Base-by-base conservation (phyloP, 163 green algal genomes). In the Scenedesmus sp. region DNA sequence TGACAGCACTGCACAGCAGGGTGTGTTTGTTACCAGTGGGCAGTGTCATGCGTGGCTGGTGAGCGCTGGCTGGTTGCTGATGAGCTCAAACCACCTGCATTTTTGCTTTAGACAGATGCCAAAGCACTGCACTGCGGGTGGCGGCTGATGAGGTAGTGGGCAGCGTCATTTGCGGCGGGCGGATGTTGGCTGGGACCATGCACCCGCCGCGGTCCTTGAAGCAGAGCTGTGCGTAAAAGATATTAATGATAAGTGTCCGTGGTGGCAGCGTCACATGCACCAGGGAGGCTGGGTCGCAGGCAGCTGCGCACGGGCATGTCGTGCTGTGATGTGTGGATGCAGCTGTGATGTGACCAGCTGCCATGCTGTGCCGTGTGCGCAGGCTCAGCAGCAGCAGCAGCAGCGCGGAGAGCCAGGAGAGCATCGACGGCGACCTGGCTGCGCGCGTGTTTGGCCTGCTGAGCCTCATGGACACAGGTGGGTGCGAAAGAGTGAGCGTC, bases 1-100 rank as follows among this genome's bases (percentile, higher is more conserved):
- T n/a, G n/a, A n/a, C 6, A 53, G 46, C 46, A 53, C 46, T 53
- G 51, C 51, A 61, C 51, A 98, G 18, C 99, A 98, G 98, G 94
- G 99, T 40, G 97, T n/a, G n/a, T n/a, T n/a, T n/a, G n/a, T n/a
- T 99, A 99, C 95, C 99, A 91, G 95, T 99, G 22, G 96, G 96
- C 15, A 96, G 96, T 40, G 95, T 99, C 44, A 94, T 99, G 37
- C 94, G 96, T 43, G 98, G 98, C 3, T 93, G 98, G 53, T 65
- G 53, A n/a, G n/a, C n/a, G n/a, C n/a, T n/a, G n/a, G n/a, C n/a
- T n/a, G n/a, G n/a, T n/a, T n/a, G n/a, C n/a, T n/a, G n/a, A n/a
- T n/a, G n/a, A n/a, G n/a, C n/a, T n/a, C n/a, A n/a, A n/a, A n/a
- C n/a, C n/a, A n/a, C n/a, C n/a, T n/a, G n/a, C n/a, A n/a, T n/a